These are phyloP conservation scores for Apiospora malaysiana DNA, from an alignment of 2,329 filamentous ascomycete genomes.

Conservation along the genomic window DNA sequence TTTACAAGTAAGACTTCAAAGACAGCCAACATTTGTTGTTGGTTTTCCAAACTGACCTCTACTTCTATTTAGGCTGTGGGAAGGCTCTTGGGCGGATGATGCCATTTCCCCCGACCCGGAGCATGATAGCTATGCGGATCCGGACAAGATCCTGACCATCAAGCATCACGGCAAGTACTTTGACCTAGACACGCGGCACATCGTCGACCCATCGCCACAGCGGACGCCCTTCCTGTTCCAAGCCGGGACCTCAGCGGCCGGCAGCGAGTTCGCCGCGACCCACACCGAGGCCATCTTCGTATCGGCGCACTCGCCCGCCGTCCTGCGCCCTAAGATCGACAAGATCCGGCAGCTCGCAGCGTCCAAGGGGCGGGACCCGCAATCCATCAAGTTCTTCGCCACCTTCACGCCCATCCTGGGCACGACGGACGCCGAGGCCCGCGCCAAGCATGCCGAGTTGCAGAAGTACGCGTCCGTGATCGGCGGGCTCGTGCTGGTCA, in stretches of 20 bases:
- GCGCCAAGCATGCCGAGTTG: conserved; percentile 55
- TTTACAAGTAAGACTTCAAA: conserved; percentile 59
- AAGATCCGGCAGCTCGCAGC: conserved; percentile 58
- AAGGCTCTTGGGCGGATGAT: conserved; percentile 62
- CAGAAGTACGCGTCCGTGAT: conserved; percentile 58
- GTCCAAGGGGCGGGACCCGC: conserved; percentile 58
- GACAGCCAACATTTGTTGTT: conserved; percentile 14
- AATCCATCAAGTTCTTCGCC: conserved; percentile 61
- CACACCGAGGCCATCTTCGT: conserved; percentile 68
- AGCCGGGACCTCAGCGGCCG: conserved; percentile 63
- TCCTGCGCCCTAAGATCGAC: conserved; percentile 56
- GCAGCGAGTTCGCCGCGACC: conserved; percentile 59
- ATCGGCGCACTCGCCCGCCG: conserved; percentile 55
- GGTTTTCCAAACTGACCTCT: conserved; percentile 21
- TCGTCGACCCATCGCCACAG: conserved; percentile 61
- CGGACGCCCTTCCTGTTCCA: conserved; percentile 64
- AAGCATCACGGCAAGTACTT: conserved; percentile 65
- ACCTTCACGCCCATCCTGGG: conserved; percentile 57
- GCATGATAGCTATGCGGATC: conserved; percentile 62
- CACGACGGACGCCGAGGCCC: conserved; percentile 57
- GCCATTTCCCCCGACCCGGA: conserved; percentile 59
- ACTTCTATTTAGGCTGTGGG: conserved; percentile 49
- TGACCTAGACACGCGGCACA: conserved; percentile 49
- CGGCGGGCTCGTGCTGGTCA: conserved; percentile 61
- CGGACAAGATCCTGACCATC: conserved; percentile 64